Evolutionary conservation across 2,329 filamentous ascomycete genomes (phyloP).

Genomic region (Periconia sp.): DNA sequence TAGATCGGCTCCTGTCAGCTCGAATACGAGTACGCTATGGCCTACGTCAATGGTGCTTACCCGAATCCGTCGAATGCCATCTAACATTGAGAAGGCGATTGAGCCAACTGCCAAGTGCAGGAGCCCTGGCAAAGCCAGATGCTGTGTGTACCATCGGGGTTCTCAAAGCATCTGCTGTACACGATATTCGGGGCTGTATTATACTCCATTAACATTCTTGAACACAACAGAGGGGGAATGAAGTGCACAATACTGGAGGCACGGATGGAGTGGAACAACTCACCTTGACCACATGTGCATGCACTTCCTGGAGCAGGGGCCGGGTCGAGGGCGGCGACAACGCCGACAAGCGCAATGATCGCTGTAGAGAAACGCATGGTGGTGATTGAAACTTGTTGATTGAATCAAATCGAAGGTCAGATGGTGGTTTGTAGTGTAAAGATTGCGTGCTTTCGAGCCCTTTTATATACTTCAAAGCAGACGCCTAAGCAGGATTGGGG

Average conservation of each 20-base stretch:
- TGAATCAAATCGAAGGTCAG: background rate
- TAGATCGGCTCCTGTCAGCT: background rate
- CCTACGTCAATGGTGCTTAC: background rate
- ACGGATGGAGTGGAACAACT: background rate
- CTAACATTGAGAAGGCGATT: background rate
- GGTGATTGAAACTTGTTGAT: background rate
- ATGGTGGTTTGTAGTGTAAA: background rate
- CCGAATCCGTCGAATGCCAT: background rate
- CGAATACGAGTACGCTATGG: background rate
- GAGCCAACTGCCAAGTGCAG: background rate
- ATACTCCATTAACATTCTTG: background rate
- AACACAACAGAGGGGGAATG: background rate
- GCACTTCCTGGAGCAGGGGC: background rate
- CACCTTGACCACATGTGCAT: background rate
- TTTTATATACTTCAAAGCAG: background rate
- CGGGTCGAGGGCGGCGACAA: background rate
- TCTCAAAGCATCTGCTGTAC: constrained; percentile 1
- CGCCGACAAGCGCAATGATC: background rate
- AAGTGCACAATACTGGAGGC: background rate
- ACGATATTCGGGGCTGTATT: background rate
- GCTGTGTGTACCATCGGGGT: background rate
- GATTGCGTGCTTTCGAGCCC: background rate
- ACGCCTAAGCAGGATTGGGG: background rate
- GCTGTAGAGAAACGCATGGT: background rate
- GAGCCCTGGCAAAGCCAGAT: background rate